Base-by-base conservation (phyloP, 75 land plant species). In the Sequoia sempervirens region DNA sequence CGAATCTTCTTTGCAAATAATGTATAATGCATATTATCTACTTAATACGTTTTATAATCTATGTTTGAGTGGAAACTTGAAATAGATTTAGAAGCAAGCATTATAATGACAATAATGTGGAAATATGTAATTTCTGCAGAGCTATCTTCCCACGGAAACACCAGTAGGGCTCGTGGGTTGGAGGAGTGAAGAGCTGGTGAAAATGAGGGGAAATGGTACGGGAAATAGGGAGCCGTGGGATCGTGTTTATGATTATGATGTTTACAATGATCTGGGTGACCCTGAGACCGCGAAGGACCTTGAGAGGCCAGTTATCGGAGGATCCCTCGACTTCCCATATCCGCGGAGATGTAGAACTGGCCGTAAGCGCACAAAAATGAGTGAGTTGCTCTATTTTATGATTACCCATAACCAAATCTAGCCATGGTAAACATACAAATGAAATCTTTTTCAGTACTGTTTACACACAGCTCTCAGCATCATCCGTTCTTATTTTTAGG, bases 331-430 rank as follows among this genome's bases (percentile, higher is more conserved):
- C 3, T 73, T 70, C 84, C 86, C 86, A 23, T 86, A 86, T 75
- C 87, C 87, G 2, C 80, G 87, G 3, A 81, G 87, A 36, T 83
- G 87, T 58, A 80, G 87, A 56, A 86, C 87, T 58, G 87, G 87
- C 26, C 86, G 88, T 17, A 13, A 30, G 17, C 50, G 66, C 34
- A 26, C 81, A n/a, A 80, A 15, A 58, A 80, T 72, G 28, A 88
- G 90, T 87, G 9, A 72, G 38, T 34, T 9, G 5, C 43, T 7
- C 2, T 18, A n/a, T 8, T 12, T 18, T 32, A 37, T 36, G 43
- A 20, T 38, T 38, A 38, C 40, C 1, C 40, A 38, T 38, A 14
- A 28, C 12, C 7, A 75, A 14, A n/a, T n/a, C n/a, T n/a, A n/a
- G n/a, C n/a, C n/a, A n/a, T n/a, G n/a, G n/a, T n/a, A n/a, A n/a